Evolutionary conservation across 2,329 filamentous ascomycete genomes (phyloP).

Genomic region (Neurospora sp.): DNA sequence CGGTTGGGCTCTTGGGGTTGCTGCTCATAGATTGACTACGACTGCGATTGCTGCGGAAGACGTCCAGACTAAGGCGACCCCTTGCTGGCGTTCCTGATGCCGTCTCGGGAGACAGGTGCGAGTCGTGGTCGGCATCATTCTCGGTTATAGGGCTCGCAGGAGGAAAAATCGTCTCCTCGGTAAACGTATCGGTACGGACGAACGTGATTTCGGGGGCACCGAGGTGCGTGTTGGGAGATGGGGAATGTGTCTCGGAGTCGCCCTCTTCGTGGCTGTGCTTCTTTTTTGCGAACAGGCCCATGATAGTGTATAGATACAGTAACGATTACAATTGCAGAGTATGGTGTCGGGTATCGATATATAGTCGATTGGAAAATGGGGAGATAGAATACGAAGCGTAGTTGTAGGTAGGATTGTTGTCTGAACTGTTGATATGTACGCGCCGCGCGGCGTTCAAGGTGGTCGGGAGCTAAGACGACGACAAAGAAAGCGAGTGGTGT

Average conservation of each 20-base stretch:
- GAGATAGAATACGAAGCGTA: not conserved
- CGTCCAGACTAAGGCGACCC: conserved; percentile 22
- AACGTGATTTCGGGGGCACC: conserved; percentile 64
- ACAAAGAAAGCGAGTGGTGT: not conserved
- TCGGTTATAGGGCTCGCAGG: conserved; percentile 31
- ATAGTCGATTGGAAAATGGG: not conserved
- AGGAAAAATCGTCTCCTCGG: conserved; percentile 68
- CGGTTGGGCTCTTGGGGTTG: conserved; percentile 21
- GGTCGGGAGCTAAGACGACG: not conserved
- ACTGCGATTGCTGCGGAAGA: conserved; percentile 29
- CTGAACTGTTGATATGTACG: not conserved
- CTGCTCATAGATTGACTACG: conserved; percentile 39
- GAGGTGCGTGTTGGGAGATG: conserved; percentile 27
- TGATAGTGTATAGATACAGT: conserved; percentile 16
- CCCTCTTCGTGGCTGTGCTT: conserved; percentile 36
- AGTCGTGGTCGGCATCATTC: conserved; percentile 12
- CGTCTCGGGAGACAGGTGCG: conserved; percentile 17
- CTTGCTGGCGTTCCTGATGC: conserved; percentile 4
- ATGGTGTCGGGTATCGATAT: not conserved
- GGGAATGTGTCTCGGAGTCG: conserved; percentile 24
- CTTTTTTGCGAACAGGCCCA: conserved; percentile 45
- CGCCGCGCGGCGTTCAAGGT: not conserved
- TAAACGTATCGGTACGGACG: conserved; percentile 72
- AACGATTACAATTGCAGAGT: not conserved
- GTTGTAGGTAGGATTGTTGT: not conserved